phyloP scores from a whole-genome alignment of 192 early-diverging fungal species.

The Coemansia sp. region DNA sequence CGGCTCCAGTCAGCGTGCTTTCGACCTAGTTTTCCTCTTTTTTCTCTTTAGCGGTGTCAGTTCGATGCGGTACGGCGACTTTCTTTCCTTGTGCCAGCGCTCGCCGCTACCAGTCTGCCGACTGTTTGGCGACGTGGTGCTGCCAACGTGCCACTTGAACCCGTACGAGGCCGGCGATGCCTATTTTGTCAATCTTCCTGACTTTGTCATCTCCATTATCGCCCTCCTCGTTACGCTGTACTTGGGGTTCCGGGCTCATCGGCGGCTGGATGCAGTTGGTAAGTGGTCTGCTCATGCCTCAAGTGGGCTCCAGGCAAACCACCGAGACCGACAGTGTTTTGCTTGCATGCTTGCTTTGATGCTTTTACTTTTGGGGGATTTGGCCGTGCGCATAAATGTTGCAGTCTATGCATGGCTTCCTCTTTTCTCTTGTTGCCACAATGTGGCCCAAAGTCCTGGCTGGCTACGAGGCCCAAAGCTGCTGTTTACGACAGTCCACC shows the following conservation, averaged over 20 bases:
- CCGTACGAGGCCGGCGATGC: slow-evolving; percentile 16
- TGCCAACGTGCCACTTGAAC: slow-evolving; percentile 36
- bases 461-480: background rate
- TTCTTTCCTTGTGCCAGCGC: slow-evolving; percentile 49
- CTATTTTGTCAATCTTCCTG: slow-evolving; percentile 43
- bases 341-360: background rate
- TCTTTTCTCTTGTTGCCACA: background rate
- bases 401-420: background rate
- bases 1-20: background rate
- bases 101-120: slow-evolving; percentile 50
- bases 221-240: slow-evolving; percentile 44
- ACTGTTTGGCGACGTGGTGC: slow-evolving; percentile 36
- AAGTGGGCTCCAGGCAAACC: background rate
- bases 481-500: background rate
- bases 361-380: background rate
- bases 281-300: slow-evolving; percentile 16
- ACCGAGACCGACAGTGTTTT: background rate
- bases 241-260: slow-evolving; percentile 45
- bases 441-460: background rate
- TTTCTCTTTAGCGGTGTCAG: slow-evolving; percentile 9
- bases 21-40: background rate
- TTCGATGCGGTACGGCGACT: slow-evolving; percentile 54
- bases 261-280: slow-evolving; percentile 55
- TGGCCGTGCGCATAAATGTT: slow-evolving; percentile 2
- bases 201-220: slow-evolving; percentile 52